Percentiles rank a stretch among this genome's conserved stretches.
Conservation (phyloP, 306 rosid genomes). For the apple (Malus domestica) region ASM211411v1 NC_041800.1:937501-938000, state of each 20-base stretch:
- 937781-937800: slow-evolving; percentile 22
- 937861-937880: slow-evolving; percentile 31
- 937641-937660: background rate
- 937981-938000: slow-evolving; percentile 22
- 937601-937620: background rate
- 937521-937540: background rate
- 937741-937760: background rate
- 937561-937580: background rate
- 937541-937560: background rate
- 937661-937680: background rate
- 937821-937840: slow-evolving; percentile 22
- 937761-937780: slow-evolving; percentile 27
- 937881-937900: slow-evolving; percentile 23
- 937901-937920: slow-evolving; percentile 33
- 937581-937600: background rate
- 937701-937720: background rate
- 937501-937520: slow-evolving; percentile 6
- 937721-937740: slow-evolving; percentile 1
- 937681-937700: slow-evolving; percentile 18
- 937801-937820: slow-evolving; percentile 23
- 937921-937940: slow-evolving; percentile 21
- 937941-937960: slow-evolving; percentile 6
- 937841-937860: slow-evolving; percentile 41
- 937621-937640: background rate
- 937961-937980: slow-evolving; percentile 35